Evolutionary conservation across 345 rosid genomes (phyloP).

Genomic region (Salix dunnii): DNA sequence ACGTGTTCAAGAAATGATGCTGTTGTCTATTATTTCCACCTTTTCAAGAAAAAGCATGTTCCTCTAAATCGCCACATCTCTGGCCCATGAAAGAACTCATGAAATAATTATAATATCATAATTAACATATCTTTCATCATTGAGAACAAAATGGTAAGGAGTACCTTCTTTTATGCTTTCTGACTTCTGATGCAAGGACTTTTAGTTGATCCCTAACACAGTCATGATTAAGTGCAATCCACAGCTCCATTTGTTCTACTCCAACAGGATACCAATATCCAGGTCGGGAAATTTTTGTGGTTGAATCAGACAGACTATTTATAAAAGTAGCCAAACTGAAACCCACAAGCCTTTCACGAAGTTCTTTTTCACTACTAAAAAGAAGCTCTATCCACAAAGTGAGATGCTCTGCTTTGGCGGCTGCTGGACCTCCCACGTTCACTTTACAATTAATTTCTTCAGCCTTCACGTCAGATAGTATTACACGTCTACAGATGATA

Average conservation of each 20-base stretch:
- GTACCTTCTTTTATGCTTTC: slow-evolving; percentile 41
- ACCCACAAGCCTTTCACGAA: slow-evolving; percentile 70
- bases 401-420: slow-evolving; percentile 34
- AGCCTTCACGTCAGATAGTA: slow-evolving; percentile 51
- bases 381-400: slow-evolving; percentile 56
- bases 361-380: slow-evolving; percentile 68
- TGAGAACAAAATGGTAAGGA: slow-evolving; percentile 1
- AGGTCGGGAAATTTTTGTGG: slow-evolving; percentile 15
- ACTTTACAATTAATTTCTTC: slow-evolving; percentile 52
- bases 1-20: background rate
- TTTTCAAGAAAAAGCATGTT: background rate
- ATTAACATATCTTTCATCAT: background rate
- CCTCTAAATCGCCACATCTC: background rate
- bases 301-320: slow-evolving; percentile 20
- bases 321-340: slow-evolving; percentile 52
- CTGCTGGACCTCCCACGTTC: slow-evolving; percentile 20
- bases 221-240: slow-evolving; percentile 50
- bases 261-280: slow-evolving; percentile 61
- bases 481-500: slow-evolving; percentile 58
- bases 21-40: background rate
- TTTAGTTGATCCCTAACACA: slow-evolving; percentile 36
- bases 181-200: slow-evolving; percentile 41
- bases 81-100: background rate
- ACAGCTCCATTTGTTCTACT: slow-evolving; percentile 65
- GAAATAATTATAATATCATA: no score